Percentiles rank a stretch among this genome's conserved stretches.
Evolutionary conservation across 768 basidiomycete species (phyloP).

Genomic region (Russula brevipes): DNA sequence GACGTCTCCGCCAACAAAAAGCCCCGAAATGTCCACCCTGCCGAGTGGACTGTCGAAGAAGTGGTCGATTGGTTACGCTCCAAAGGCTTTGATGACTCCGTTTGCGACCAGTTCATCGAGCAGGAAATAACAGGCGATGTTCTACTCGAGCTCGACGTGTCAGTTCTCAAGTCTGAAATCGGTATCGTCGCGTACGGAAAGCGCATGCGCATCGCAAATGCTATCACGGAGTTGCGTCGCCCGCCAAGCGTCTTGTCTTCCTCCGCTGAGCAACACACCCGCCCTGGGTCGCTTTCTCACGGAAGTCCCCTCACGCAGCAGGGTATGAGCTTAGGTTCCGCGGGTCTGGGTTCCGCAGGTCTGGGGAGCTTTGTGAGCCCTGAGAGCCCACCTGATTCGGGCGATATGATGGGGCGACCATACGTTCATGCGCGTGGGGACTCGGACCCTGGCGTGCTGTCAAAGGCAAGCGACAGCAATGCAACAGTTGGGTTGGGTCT

Average conservation of each 20-base stretch:
- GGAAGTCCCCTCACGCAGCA: constrained; percentile 18
- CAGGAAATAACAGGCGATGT: constrained; percentile 99
- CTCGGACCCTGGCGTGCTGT: constrained; percentile 20
- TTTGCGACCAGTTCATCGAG: constrained; percentile 85
- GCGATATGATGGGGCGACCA: constrained; percentile 13
- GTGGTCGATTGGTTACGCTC: constrained; percentile 83
- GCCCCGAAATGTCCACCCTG: constrained; percentile 40
- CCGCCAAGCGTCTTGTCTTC: constrained; percentile 54
- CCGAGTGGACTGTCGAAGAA: constrained; percentile 82
- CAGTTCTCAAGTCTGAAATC: constrained; percentile 87
- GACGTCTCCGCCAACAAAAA: constrained; percentile 29
- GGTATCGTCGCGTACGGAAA: constrained; percentile 94
- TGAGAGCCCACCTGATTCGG: constrained; percentile 34
- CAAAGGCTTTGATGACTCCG: constrained; percentile 80
- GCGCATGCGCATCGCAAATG: constrained; percentile 87
- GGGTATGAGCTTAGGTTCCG: constrained; percentile 25
- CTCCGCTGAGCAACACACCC: constrained; percentile 32
- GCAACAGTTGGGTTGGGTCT: constrained; percentile 32
- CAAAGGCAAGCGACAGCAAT: constrained; percentile 18
- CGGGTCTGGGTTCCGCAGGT: constrained; percentile 24
- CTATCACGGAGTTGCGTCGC: constrained; percentile 80
- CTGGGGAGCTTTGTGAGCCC: constrained; percentile 28
- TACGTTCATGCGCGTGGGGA: background rate
- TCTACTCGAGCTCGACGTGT: constrained; percentile 87
- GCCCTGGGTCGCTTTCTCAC: constrained; percentile 35